These are phyloP conservation scores for Rhododendron simsii DNA, from an alignment of 148 eudicot species.

Conservation along the genomic window DNA sequence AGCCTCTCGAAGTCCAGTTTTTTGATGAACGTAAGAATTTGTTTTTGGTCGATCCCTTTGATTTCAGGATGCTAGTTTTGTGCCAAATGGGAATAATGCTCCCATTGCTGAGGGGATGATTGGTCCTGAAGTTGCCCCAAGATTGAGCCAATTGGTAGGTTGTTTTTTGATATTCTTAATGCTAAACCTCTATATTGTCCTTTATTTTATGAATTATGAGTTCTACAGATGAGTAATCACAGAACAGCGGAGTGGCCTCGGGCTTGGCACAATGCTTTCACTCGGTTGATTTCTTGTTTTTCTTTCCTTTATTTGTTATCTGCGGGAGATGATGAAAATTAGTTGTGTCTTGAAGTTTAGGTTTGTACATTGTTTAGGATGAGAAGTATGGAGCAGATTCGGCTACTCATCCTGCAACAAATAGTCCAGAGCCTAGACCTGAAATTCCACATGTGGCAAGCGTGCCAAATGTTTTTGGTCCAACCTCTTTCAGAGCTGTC, in stretches of 20 bases:
- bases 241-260: not conserved
- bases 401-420: constrained; percentile 31
- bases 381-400: constrained; percentile 36
- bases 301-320: not conserved
- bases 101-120: constrained; percentile 65
- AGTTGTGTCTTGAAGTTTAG: not conserved
- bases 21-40: not conserved
- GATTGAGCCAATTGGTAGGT: constrained; percentile 38
- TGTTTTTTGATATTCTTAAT: not conserved
- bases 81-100: constrained; percentile 49
- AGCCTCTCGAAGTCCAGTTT: not conserved
- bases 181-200: not conserved
- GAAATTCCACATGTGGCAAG: constrained; percentile 37
- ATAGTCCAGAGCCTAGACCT: constrained; percentile 38
- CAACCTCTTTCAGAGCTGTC: constrained; percentile 28
- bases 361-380: constrained; percentile 33
- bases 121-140: constrained; percentile 76
- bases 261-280: not conserved
- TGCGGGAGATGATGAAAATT: not conserved
- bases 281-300: not conserved
- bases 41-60: constrained; percentile 1
- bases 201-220: not conserved
- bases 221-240: not conserved
- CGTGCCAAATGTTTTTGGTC: constrained; percentile 41
- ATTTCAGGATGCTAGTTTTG: constrained; percentile 64